Percentiles rank a stretch among this genome's conserved stretches.
phyloP scores from a whole-genome alignment of 371 early-diverging fungal genomes.

The Mucor circinelloides region DNA sequence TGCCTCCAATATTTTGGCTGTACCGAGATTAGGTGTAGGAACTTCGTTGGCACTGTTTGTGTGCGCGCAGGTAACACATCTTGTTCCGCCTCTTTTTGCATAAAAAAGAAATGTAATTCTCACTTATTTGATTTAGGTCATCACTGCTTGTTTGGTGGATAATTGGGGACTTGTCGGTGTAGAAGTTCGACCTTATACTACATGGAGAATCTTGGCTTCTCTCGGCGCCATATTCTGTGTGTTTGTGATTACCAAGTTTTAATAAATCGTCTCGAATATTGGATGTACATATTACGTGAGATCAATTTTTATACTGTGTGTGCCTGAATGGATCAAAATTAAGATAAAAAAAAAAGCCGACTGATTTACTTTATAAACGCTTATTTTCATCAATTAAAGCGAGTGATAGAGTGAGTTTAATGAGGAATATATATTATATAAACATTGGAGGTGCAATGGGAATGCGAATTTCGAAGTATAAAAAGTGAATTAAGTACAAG shows the following conservation, averaged over 20 bases:
- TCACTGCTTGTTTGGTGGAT: conserved; percentile 54
- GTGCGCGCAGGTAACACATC: conserved; percentile 26
- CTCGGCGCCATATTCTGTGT: conserved; percentile 53
- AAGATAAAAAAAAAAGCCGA: too few species aligned
- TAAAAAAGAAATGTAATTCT: not conserved
- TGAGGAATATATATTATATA: too few species aligned
- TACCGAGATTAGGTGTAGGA: conserved; percentile 36
- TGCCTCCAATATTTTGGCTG: conserved; percentile 29
- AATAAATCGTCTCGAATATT: not conserved
- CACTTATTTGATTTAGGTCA: conserved; percentile 14
- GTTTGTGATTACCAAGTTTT: conserved; percentile 37
- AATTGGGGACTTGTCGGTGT: conserved; percentile 48
- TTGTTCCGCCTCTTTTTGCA: not conserved
- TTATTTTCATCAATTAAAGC: too few species aligned
- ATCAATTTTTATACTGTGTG: not conserved
- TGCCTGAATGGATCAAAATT: not conserved
- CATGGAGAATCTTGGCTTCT: conserved; percentile 55
- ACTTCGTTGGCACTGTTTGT: conserved; percentile 38
- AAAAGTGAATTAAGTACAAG: too few species aligned
- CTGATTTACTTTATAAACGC: too few species aligned
- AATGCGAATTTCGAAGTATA: too few species aligned
- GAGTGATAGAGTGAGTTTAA: too few species aligned
- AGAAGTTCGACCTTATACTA: conserved; percentile 41
- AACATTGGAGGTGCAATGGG: too few species aligned
- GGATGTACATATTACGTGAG: not conserved